A percentile compares a stretch with the other conserved stretches of the same genome.
These are phyloP conservation scores for Herpetospermum pedunculosum DNA, from an alignment of 306 rosid genomes.

Conservation along the genomic window DNA sequence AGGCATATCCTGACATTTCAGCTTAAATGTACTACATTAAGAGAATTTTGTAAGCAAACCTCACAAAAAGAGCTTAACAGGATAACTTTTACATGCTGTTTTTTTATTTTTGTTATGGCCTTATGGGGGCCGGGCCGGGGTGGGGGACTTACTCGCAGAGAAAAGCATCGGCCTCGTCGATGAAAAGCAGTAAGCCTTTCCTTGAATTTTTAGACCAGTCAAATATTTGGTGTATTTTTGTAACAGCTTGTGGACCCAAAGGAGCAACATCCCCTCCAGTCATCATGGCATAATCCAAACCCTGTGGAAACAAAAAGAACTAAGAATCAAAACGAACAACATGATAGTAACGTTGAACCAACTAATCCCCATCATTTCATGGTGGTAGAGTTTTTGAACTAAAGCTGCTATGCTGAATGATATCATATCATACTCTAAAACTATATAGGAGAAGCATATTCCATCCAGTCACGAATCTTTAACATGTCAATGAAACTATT, in stretches of 20 bases:
- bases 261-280: slow-evolving; percentile 99
- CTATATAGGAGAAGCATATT: background rate
- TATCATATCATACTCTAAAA: background rate
- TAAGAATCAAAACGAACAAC: background rate
- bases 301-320: slow-evolving; percentile 31
- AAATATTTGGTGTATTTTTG: slow-evolving; percentile 95
- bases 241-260: slow-evolving; percentile 88
- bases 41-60: background rate
- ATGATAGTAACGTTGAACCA: background rate
- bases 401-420: background rate
- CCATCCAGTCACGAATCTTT: background rate
- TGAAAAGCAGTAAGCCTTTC: slow-evolving; percentile 84
- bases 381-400: background rate
- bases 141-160: slow-evolving; percentile 76
- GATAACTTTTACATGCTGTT: background rate
- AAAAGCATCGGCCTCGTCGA: slow-evolving; percentile 99
- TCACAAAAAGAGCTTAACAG: background rate
- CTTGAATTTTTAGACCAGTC: slow-evolving; percentile 97
- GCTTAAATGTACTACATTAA: background rate
- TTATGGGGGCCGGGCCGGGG: background rate
- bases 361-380: background rate
- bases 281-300: slow-evolving; percentile 99
- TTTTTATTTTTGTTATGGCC: background rate
- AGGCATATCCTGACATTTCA: background rate
- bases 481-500: background rate